phyloP scores from a whole-genome alignment of 352 stramenopile genomes.

The Phytopythium mirpurense region DNA sequence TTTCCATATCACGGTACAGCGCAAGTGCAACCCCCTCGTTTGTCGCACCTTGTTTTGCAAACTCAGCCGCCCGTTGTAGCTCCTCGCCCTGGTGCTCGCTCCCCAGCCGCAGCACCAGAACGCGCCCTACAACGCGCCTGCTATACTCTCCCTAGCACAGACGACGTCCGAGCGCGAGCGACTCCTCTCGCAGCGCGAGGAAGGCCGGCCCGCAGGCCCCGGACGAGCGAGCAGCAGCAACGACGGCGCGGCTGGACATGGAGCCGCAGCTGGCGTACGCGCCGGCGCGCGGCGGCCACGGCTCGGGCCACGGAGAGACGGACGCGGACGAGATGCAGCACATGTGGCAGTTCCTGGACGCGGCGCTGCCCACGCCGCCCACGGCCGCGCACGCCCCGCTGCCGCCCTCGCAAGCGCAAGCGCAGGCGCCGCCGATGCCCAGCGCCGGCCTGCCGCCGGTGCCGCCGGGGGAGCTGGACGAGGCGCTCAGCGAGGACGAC shows the following conservation, averaged over 20 bases:
- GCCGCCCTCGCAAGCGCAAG: not conserved
- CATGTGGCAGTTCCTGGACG: conserved; percentile 63
- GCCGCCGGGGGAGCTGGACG: conserved; percentile 14
- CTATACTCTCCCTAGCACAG: too few relatives aligned
- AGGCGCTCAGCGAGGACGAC: conserved; percentile 33
- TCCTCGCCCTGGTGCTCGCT: too few relatives aligned
- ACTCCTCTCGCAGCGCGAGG: not conserved
- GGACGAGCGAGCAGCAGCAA: not conserved
- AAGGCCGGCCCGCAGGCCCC: not conserved
- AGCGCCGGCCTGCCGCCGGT: too few relatives aligned
- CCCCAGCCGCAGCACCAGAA: conserved; percentile 1
- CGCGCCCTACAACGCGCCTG: too few relatives aligned
- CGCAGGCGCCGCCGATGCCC: too few relatives aligned
- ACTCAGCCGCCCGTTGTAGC: too few relatives aligned
- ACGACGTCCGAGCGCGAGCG: too few relatives aligned
- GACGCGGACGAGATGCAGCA: conserved; percentile 53
- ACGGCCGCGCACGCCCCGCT: conserved; percentile 20
- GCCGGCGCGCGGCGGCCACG: conserved; percentile 2
- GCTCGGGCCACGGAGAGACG: conserved; percentile 14
- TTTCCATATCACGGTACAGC: not conserved
- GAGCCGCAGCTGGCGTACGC: conserved; percentile 14
- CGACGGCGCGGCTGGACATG: conserved; percentile 1
- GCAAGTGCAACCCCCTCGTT: too few relatives aligned
- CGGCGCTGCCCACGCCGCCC: conserved; percentile 37
- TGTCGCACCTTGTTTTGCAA: conserved; percentile 1